These are phyloP conservation scores for Starmerella riodocensis DNA, from an alignment of 805 yeast genomes.

Conservation along the genomic window DNA sequence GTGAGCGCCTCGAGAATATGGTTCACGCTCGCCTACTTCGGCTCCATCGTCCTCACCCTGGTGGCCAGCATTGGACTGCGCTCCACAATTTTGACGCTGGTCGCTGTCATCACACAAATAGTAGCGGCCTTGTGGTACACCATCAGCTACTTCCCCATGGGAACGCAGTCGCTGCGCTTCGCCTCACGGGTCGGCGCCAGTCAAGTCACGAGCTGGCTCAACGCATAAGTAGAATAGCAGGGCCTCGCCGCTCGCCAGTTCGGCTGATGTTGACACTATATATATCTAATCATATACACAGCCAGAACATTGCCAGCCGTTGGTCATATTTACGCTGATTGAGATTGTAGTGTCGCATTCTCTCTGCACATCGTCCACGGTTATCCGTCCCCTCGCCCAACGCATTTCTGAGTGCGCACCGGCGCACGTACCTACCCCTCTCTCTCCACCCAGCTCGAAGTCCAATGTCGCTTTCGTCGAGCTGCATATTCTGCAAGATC, in stretches of 20 bases:
- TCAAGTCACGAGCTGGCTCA: conserved; percentile 36
- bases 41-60: conserved; percentile 65
- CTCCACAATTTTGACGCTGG: conserved; percentile 60
- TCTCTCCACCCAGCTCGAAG: no score
- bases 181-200: conserved; percentile 45
- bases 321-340: no score
- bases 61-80: conserved; percentile 61
- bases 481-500: conserved; percentile 85
- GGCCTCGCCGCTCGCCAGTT: no score
- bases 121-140: conserved; percentile 84
- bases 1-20: conserved; percentile 63
- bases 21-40: conserved; percentile 67
- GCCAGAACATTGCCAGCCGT: no score
- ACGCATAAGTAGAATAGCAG: no score
- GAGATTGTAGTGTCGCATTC: no score
- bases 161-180: conserved; percentile 59
- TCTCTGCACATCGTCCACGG: no score
- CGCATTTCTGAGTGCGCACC: no score
- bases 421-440: neutral
- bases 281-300: no score
- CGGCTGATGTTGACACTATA: no score
- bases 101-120: conserved; percentile 64
- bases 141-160: conserved; percentile 89
- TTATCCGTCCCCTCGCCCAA: no score
- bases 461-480: conserved; percentile 16